Percentiles rank a stretch among this genome's conserved stretches.
Conservation (phyloP, 2,329 filamentous ascomycete genomes). For the Thielaviopsis musarum region DNA sequence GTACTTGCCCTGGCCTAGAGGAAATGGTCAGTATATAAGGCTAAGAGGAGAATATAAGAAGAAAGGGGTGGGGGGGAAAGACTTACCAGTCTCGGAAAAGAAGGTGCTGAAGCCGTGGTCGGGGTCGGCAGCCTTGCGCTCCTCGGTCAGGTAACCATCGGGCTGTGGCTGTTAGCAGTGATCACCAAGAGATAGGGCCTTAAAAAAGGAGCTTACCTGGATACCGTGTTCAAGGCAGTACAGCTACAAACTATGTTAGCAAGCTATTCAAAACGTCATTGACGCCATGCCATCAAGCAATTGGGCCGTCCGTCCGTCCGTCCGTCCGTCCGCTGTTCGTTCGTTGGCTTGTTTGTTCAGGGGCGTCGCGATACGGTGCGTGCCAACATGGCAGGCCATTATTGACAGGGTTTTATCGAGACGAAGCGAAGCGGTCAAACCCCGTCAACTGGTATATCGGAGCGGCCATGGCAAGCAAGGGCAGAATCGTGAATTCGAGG, state of each 20-base stretch:
- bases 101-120: constrained; percentile 99
- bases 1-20: constrained; percentile 86
- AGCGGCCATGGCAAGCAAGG: neutral
- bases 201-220: constrained; percentile 47
- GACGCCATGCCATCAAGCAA: no score
- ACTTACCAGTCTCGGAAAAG: constrained; percentile 95
- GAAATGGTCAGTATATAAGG: neutral
- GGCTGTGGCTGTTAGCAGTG: constrained; percentile 38
- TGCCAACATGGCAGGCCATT: no score
- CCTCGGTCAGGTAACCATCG: constrained; percentile 95
- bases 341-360: no score
- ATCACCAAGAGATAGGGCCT: neutral
- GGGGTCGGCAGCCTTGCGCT: constrained; percentile 82
- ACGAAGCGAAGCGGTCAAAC: no score
- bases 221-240: constrained; percentile 99
- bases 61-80: neutral
- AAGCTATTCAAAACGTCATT: constrained; percentile 12
- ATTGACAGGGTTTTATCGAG: no score
- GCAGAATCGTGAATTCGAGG: neutral
- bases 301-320: no score
- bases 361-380: no score
- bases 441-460: no score
- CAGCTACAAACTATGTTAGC: constrained; percentile 41
- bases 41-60: no score
- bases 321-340: no score